Evolutionary conservation across 352 stramenopile species (phyloP).

Genomic region (Phytophthora colocasiae): DNA sequence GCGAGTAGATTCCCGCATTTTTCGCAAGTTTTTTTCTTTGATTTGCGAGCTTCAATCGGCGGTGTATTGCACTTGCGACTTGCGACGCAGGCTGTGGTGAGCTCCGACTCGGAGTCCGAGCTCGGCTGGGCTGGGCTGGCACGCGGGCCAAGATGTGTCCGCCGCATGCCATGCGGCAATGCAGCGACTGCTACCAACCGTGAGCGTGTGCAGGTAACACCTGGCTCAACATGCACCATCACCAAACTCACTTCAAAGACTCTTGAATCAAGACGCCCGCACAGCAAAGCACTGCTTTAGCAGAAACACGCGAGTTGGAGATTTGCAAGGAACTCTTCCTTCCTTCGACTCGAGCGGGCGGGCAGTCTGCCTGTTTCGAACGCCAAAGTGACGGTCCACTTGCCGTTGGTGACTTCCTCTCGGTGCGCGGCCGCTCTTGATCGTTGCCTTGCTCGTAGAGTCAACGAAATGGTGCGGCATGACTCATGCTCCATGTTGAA

Average conservation of each 20-base stretch:
- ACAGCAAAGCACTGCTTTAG: conserved; percentile 4
- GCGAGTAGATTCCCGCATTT: conserved; percentile 1
- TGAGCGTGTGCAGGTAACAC: too few relatives aligned
- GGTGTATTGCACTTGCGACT: conserved; percentile 32
- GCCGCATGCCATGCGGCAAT: background rate
- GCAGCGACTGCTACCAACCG: background rate
- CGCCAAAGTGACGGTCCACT: conserved; percentile 1
- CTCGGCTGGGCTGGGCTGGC: background rate
- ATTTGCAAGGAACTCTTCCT: conserved; percentile 8
- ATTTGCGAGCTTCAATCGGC: conserved; percentile 22
- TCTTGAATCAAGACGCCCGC: conserved; percentile 9
- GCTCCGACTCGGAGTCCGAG: background rate
- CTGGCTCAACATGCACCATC: too few relatives aligned
- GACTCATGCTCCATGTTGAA: too few relatives aligned
- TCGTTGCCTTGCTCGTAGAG: background rate
- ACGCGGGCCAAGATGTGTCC: conserved; percentile 26
- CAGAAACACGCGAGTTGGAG: conserved; percentile 17
- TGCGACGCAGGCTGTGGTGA: conserved; percentile 14
- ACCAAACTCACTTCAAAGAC: too few relatives aligned
- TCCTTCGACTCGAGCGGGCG: background rate
- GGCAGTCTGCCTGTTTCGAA: conserved; percentile 8
- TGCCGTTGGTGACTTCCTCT: conserved; percentile 7
- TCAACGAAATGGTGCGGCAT: background rate
- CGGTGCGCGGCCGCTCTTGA: conserved; percentile 1
- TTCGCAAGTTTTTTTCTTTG: conserved; percentile 18